phyloP scores from a whole-genome alignment of 805 yeast species.

The Priceomyces castillae region DNA sequence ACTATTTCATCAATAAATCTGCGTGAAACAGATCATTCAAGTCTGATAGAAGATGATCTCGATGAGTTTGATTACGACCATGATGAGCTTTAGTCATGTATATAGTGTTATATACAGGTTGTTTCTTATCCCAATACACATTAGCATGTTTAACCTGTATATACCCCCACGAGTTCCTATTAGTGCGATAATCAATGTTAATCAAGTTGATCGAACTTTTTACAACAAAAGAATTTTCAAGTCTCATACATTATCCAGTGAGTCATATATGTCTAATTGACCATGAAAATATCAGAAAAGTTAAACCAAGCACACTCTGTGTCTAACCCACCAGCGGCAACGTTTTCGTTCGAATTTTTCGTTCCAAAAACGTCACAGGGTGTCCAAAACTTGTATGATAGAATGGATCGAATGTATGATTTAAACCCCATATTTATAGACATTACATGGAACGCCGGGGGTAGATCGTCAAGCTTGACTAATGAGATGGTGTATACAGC shows the following conservation, averaged over 20 bases:
- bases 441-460: conserved; percentile 99
- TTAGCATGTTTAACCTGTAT: too few relatives aligned
- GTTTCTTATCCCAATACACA: not conserved
- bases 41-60: not conserved
- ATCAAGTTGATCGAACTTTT: not conserved
- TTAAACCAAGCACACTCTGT: conserved; percentile 40
- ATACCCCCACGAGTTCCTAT: not conserved
- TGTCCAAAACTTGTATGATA: conserved; percentile 89
- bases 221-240: conserved; percentile 1
- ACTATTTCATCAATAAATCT: too few relatives aligned
- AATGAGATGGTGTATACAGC: conserved; percentile 91
- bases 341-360: conserved; percentile 94
- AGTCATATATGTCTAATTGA: conserved; percentile 1
- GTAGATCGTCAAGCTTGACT: conserved; percentile 76
- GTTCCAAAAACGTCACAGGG: conserved; percentile 98
- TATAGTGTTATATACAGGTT: conserved; percentile 1
- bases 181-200: not conserved
- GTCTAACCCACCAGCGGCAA: conserved; percentile 49
- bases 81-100: conserved; percentile 6
- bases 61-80: conserved; percentile 2
- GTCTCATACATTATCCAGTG: not conserved
- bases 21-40: too few relatives aligned
- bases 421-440: conserved; percentile 89
- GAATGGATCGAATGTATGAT: conserved; percentile 97
- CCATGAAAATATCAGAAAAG: conserved; percentile 43